Percentiles rank a stretch among this genome's conserved stretches.
Evolutionary conservation across 1,139 yeast species (phyloP).

Genomic region (Taiozyma sp.): DNA sequence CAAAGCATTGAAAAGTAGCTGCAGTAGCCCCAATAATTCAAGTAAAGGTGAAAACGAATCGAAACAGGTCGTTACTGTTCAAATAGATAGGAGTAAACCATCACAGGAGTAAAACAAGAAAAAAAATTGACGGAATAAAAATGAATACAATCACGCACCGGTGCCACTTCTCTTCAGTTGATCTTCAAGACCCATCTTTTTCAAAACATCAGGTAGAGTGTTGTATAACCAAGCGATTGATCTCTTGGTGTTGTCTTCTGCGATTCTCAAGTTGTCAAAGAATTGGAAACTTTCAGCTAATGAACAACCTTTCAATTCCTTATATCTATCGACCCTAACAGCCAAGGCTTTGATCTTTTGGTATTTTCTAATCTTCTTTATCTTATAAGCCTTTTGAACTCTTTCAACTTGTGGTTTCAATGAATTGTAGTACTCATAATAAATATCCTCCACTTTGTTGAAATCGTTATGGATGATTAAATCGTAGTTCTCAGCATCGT

Average conservation of each 20-base stretch:
- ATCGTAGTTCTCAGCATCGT: conserved; percentile 24
- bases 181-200: conserved; percentile 23
- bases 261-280: conserved; percentile 22
- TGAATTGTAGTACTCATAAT: conserved; percentile 22
- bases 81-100: not conserved
- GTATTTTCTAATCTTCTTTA: conserved; percentile 24
- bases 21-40: too few species aligned
- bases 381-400: conserved; percentile 24
- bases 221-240: conserved; percentile 25
- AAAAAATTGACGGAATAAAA: not conserved
- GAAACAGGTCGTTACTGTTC: not conserved
- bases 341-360: conserved; percentile 25
- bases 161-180: conserved; percentile 19
- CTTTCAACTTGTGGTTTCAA: conserved; percentile 25
- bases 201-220: conserved; percentile 22
- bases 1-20: too few species aligned
- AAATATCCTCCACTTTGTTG: conserved; percentile 23
- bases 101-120: not conserved
- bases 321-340: conserved; percentile 24
- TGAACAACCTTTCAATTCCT: conserved; percentile 20
- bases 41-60: too few species aligned
- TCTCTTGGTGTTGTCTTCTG: conserved; percentile 22
- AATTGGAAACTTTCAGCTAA: conserved; percentile 20
- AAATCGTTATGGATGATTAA: conserved; percentile 24
- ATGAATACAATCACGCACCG: conserved; percentile 1